phyloP scores from a whole-genome alignment of 306 rosid genomes.

The Urtica urens region DNA sequence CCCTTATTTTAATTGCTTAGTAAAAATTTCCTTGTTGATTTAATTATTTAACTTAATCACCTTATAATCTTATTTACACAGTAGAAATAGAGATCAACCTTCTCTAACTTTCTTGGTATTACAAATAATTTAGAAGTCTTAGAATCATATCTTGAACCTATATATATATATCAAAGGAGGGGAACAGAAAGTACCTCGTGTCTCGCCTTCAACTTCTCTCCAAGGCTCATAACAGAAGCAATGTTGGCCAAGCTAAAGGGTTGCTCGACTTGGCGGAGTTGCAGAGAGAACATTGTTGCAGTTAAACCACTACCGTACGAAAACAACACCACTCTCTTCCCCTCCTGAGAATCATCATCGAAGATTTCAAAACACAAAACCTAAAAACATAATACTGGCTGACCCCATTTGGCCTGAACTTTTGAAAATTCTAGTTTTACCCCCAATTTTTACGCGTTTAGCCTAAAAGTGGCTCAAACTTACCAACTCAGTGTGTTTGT shows the following conservation, averaged over 20 bases:
- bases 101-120: neutral
- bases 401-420: too few species aligned
- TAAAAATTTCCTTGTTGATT: too few species aligned
- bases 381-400: too few species aligned
- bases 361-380: too few species aligned
- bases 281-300: constrained; percentile 85
- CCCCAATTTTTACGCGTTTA: too few species aligned
- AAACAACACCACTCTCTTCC: constrained; percentile 67
- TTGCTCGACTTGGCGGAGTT: constrained; percentile 33
- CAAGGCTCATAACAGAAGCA: constrained; percentile 56
- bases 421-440: too few species aligned
- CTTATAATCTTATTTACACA: too few species aligned
- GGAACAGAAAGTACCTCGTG: constrained; percentile 50
- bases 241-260: constrained; percentile 91
- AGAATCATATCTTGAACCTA: too few species aligned
- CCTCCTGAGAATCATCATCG: constrained; percentile 42
- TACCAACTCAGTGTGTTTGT: constrained; percentile 65
- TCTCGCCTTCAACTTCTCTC: constrained; percentile 75
- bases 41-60: too few species aligned
- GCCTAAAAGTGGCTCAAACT: constrained; percentile 1
- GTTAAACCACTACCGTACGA: constrained; percentile 93
- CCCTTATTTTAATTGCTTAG: too few species aligned
- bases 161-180: too few species aligned
- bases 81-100: too few species aligned
- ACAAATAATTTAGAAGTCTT: neutral